Evolutionary conservation across 352 stramenopile species (phyloP).

Genomic region (Detonula confervacea): DNA sequence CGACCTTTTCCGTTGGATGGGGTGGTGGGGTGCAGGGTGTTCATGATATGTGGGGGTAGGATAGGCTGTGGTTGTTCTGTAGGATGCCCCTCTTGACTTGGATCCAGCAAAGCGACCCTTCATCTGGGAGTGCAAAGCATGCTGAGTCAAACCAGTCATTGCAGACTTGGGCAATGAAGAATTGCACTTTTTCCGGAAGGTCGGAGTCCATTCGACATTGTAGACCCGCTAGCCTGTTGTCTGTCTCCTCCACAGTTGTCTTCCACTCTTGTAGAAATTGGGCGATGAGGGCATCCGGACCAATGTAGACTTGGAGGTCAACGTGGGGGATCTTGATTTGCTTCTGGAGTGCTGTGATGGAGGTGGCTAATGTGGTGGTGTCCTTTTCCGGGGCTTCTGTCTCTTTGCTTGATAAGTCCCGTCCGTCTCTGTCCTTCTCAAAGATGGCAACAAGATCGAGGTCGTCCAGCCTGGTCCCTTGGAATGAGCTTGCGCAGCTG

Average conservation of each 20-base stretch:
- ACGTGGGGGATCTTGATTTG: background rate
- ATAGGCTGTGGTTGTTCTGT: too few species aligned
- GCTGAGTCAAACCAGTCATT: background rate
- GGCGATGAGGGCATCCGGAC: background rate
- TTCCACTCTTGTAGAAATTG: background rate
- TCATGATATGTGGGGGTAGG: too few species aligned
- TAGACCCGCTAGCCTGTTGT: background rate
- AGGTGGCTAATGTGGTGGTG: background rate
- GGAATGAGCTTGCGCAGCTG: background rate
- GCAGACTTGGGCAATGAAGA: background rate
- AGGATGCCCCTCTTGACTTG: too few species aligned
- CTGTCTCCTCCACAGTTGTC: background rate
- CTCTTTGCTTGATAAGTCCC: background rate
- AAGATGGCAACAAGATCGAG: background rate
- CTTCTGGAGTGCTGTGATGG: background rate
- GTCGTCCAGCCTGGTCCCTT: background rate
- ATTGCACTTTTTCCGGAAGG: background rate
- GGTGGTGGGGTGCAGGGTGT: too few species aligned
- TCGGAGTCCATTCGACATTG: background rate
- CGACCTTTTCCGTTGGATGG: too few species aligned
- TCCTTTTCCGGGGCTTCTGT: background rate
- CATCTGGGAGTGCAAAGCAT: too few species aligned
- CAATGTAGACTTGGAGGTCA: background rate
- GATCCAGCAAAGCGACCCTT: too few species aligned
- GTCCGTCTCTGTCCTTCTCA: background rate